Conservation (phyloP, 495 filamentous ascomycete species). For the Talaromyces trachyspermus region DNA sequence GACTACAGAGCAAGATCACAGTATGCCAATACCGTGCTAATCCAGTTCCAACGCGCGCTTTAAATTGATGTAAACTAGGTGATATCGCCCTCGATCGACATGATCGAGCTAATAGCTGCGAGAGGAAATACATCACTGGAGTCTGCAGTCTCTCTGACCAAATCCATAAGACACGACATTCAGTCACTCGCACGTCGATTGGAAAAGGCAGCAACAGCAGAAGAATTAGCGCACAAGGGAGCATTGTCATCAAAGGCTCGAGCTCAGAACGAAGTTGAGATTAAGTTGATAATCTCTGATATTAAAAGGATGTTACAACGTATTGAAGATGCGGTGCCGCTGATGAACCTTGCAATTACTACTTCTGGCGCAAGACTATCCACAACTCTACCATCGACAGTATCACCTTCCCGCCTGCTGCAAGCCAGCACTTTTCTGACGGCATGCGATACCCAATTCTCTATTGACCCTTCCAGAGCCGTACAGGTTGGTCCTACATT, state of each 20-base stretch:
- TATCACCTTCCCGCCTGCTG: conserved; percentile 84
- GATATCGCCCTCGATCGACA: conserved; percentile 83
- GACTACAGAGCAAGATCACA: conserved; percentile 76
- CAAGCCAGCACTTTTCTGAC: conserved; percentile 93
- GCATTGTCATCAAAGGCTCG: conserved; percentile 42
- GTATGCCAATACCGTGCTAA: conserved; percentile 31
- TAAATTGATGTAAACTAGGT: conserved; percentile 43
- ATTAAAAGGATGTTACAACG: conserved; percentile 67
- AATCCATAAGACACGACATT: conserved; percentile 81
- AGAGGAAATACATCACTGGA: conserved; percentile 94
- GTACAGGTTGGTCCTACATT: conserved; percentile 88
- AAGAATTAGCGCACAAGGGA: conserved; percentile 49
- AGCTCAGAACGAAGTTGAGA: conserved; percentile 47
- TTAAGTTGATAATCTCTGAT: conserved; percentile 63
- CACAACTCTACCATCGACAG: conserved; percentile 66
- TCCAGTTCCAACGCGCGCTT: neutral
- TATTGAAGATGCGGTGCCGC: conserved; percentile 89
- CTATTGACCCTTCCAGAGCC: conserved; percentile 49
- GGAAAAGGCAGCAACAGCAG: conserved; percentile 57
- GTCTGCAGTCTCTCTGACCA: conserved; percentile 78
- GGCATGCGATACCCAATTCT: conserved; percentile 80
- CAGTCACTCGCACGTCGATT: conserved; percentile 74
- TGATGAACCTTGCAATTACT: conserved; percentile 92
- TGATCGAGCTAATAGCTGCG: conserved; percentile 89
- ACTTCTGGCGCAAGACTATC: conserved; percentile 86